phyloP scores from a whole-genome alignment of 1,284 basidiomycete genomes.

The Cystobasidiaceae sp. region DNA sequence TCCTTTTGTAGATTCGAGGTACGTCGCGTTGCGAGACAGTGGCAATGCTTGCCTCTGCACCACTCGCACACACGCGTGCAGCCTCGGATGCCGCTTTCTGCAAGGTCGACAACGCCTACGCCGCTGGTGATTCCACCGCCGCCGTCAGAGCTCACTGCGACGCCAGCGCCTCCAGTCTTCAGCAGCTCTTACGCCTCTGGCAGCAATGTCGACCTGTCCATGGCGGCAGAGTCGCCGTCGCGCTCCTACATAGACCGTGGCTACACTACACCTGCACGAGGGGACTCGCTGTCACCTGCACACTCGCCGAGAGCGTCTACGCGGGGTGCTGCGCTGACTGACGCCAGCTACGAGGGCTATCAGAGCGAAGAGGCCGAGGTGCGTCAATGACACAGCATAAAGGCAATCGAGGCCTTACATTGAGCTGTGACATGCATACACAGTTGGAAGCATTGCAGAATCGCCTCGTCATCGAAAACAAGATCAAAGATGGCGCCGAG shows the following conservation, averaged over 20 bases:
- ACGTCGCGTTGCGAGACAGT: too few relatives aligned
- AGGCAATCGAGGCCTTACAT: too few relatives aligned
- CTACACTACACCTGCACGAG: slow-evolving; percentile 1
- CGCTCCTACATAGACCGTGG: slow-evolving; percentile 11
- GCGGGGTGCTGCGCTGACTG: too few relatives aligned
- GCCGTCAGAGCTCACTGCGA: too few relatives aligned
- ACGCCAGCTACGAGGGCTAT: slow-evolving; percentile 14
- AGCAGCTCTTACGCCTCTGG: not conserved
- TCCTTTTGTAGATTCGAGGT: too few relatives aligned
- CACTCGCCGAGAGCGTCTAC: slow-evolving; percentile 9
- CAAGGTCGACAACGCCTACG: slow-evolving; percentile 28
- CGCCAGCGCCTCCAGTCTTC: not conserved
- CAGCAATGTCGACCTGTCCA: not conserved
- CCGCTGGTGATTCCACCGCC: slow-evolving; percentile 26
- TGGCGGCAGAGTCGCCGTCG: slow-evolving; percentile 7
- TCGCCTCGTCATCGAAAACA: slow-evolving; percentile 63
- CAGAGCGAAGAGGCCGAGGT: slow-evolving; percentile 30
- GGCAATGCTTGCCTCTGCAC: too few relatives aligned
- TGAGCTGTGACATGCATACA: not conserved
- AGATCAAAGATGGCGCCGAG: slow-evolving; percentile 79
- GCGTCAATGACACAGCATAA: too few relatives aligned
- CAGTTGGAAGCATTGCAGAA: slow-evolving; percentile 62
- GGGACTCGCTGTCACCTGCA: slow-evolving; percentile 6
- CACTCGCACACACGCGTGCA: too few relatives aligned
- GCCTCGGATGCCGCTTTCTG: slow-evolving; percentile 14